Evolutionary conservation across 202 grass and related monocot species (phyloP).

Genomic region (Cymbopogon flexuosus): DNA sequence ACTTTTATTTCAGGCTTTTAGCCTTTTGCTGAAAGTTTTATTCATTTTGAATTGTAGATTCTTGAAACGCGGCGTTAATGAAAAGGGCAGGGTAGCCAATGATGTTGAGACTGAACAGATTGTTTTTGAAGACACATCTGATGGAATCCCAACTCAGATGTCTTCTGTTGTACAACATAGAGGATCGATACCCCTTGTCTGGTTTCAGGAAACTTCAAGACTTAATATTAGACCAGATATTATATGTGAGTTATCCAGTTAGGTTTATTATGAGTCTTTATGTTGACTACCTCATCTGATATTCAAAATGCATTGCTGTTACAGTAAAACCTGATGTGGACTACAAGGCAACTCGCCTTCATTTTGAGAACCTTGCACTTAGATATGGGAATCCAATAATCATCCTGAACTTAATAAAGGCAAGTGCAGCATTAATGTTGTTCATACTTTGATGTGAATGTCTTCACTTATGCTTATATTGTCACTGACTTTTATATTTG

Average conservation of each 20-base stretch:
- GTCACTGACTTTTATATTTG: neutral
- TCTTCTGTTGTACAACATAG: constrained; percentile 87
- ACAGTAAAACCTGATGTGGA: constrained; percentile 81
- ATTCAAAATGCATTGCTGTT: constrained; percentile 13
- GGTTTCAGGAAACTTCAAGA: constrained; percentile 98
- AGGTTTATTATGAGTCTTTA: constrained; percentile 4
- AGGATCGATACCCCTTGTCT: constrained; percentile 92
- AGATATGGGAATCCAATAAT: constrained; percentile 96
- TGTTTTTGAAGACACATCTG: constrained; percentile 69
- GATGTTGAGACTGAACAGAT: constrained; percentile 98
- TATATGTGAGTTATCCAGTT: constrained; percentile 58
- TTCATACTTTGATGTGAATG: constrained; percentile 10
- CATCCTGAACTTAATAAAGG: constrained; percentile 99
- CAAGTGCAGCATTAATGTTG: constrained; percentile 27
- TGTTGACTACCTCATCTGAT: constrained; percentile 25
- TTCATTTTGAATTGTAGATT: constrained; percentile 56
- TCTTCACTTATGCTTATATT: constrained; percentile 5
- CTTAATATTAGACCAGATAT: constrained; percentile 97
- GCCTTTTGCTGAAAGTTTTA: neutral
- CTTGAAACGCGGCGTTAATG: constrained; percentile 89
- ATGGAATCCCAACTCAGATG: constrained; percentile 66
- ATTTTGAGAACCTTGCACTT: constrained; percentile 91
- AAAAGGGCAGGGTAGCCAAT: constrained; percentile 97
- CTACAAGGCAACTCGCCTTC: constrained; percentile 76
- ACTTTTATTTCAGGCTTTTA: neutral